Conservation (phyloP, 495 filamentous ascomycete species). For the Aspergillus cristatus region DNA sequence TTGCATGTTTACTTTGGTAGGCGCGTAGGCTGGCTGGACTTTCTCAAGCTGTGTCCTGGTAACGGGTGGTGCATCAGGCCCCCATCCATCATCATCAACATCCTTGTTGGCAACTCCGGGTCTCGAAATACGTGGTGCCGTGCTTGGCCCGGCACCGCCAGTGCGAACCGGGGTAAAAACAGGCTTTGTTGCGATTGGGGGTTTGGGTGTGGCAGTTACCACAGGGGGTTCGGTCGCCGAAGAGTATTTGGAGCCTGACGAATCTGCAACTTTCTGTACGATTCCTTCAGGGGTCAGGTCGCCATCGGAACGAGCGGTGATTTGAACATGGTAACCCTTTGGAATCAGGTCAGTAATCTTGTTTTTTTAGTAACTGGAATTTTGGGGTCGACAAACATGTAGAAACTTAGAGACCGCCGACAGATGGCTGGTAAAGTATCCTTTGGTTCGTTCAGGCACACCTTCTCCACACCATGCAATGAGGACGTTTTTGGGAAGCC, state of each 20-base stretch:
- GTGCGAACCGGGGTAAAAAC: conserved; percentile 77
- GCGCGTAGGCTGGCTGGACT: conserved; percentile 84
- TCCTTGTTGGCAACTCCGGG: conserved; percentile 35
- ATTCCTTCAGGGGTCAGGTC: conserved; percentile 84
- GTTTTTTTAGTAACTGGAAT: not conserved
- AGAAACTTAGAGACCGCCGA: conserved; percentile 82
- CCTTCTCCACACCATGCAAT: conserved; percentile 98
- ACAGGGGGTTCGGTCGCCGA: conserved; percentile 44
- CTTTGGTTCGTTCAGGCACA: conserved; percentile 95
- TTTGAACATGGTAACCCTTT: conserved; percentile 91
- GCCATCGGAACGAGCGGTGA: conserved; percentile 83
- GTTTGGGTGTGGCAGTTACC: conserved; percentile 45
- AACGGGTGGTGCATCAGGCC: conserved; percentile 82
- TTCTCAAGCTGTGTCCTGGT: conserved; percentile 85
- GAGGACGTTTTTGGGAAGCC: conserved; percentile 83
- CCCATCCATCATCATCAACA: conserved; percentile 79
- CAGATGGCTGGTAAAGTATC: conserved; percentile 93
- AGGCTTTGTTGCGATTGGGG: conserved; percentile 73
- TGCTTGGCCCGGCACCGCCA: conserved; percentile 50
- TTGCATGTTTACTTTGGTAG: conserved; percentile 85
- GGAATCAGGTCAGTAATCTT: conserved; percentile 1
- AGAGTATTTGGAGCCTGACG: conserved; percentile 91
- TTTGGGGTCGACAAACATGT: conserved; percentile 44
- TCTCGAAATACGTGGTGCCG: conserved; percentile 47
- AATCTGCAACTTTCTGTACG: conserved; percentile 87